These are phyloP conservation scores for Septoria petroselini DNA, from an alignment of 2,329 filamentous ascomycete genomes.

Conservation along the genomic window DNA sequence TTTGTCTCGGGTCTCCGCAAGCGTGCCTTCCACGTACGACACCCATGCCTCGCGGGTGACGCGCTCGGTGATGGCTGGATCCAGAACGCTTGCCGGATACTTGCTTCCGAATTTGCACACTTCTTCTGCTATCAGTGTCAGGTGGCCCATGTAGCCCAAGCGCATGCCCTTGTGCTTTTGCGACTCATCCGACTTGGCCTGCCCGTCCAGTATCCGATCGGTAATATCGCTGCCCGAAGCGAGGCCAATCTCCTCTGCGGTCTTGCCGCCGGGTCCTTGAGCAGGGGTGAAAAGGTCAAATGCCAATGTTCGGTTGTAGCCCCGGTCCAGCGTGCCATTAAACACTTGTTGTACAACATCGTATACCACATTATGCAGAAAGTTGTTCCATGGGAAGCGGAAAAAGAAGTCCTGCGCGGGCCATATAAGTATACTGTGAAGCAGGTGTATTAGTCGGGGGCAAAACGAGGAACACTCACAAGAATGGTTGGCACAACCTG, in stretches of 20 bases:
- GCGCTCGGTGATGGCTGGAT: conserved; percentile 77
- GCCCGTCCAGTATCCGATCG: conserved; percentile 85
- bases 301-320: conserved; percentile 84
- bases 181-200: conserved; percentile 79
- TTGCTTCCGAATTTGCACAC: conserved; percentile 98
- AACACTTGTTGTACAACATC: conserved; percentile 99
- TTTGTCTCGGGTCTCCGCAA: conserved; percentile 89
- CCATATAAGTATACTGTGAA: conserved; percentile 12
- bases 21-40: conserved; percentile 86
- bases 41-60: conserved; percentile 91
- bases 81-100: conserved; percentile 82
- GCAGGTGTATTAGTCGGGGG: neutral
- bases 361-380: conserved; percentile 97
- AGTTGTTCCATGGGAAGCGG: conserved; percentile 98
- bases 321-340: conserved; percentile 95
- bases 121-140: conserved; percentile 95
- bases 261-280: conserved; percentile 23
- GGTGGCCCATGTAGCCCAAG: conserved; percentile 96
- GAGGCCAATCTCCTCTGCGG: conserved; percentile 29
- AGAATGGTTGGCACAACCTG: conserved; percentile 92
- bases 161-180: conserved; percentile 82
- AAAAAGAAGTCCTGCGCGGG: conserved; percentile 84
- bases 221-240: conserved; percentile 79
- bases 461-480: conserved; percentile 56
- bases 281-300: conserved; percentile 71